Evolutionary conservation across 345 rosid genomes (phyloP), one percentile per base, ranked within the genome.

Genomic region (Populus simonii): DNA sequence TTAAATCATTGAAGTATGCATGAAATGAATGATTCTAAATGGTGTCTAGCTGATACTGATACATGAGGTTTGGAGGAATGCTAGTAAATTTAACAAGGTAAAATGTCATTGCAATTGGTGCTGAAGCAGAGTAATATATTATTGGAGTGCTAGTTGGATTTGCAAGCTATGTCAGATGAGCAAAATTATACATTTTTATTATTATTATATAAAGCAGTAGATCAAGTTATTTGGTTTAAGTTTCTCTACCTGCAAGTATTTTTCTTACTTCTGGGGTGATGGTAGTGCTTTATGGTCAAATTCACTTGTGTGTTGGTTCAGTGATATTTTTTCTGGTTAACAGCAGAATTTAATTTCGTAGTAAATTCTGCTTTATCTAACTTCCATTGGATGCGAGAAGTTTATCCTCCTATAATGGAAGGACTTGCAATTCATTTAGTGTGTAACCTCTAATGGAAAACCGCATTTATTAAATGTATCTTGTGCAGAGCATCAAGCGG

Each of bases 401-500:
- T 59, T 43, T 23, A 65, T 62, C 20, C 12, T 66, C 27, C 10
- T 25, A 31, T 33, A 8, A 6, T 33, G 13, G 62, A 31, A 69
- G 31, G 67, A 18, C 33, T 70, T 55, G 13, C 1, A 15, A 33
- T 39, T 47, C 43, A 20, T 38, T 11, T 35, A 22, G 39, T 61
- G 53, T 47, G 38, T 27, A 16, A 33, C 45, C 20, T 66, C 9
- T 17, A 68, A 22, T 16, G 43, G 41, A 22, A 18, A 68, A 11
- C 38, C 12, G 49, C 72, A 38, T 66, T 78, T 63, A 74, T 53
- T 31, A 51, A 38, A 20, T 78, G 29, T 51, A n/a, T 72, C 43
- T 71, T 70, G 66, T 76, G 88, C 87, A 96, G 98, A 93, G 98
- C 87, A 91, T 92, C 74, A 83, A 76, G 80, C 90, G 75, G 29